Base-by-base conservation (phyloP, 1,139 yeast species). In the Kodamaea ohmeri region DNA sequence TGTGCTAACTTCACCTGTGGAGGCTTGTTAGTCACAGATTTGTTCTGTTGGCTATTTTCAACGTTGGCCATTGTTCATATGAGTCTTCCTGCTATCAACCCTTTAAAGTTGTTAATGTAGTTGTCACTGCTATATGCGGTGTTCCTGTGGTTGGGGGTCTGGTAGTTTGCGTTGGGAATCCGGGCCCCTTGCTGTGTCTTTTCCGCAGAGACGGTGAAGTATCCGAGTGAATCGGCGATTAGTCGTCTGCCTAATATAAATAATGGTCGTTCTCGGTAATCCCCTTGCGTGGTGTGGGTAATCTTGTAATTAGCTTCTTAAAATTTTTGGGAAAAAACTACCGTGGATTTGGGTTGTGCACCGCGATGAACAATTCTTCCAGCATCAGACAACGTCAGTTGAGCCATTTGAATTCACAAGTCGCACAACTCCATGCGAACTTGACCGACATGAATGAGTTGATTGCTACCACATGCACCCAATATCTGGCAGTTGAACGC, bases 351-450 rank as follows among this genome's bases (percentile, higher is more conserved):
- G 22, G 9, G 22, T 20, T 20, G 22, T 20, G 22, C 18, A 18
- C 24, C 16, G 15, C 19, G 6, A 31, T 14, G 25, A 38, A 15
- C 13, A 22, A 15, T 12, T 14, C 24, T 5, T 27, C 40, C 6
- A 39, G 19, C 7, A 36, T 65, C 31, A 73, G 71, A 41, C 69
- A 77, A 39, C 67, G 83, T 18, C 85, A 80, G 50, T 55, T 80
- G 42, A 65, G 79, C 27, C 84, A 78, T 52, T 60, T 81, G 38
- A 79, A 79, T 48, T 72, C 83, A 16, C 86, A 80, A 52, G 64
- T 81, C 24, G 80, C 82, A 0, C 81, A 77, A 48, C 61, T 81
- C 9, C 80, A 78, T 44, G 78, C 83, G 4, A 79, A 80, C 48
- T 55, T 80, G 34, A 57, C 70, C 13, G 84, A 79, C 46, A 70